Percentiles rank a stretch among this genome's conserved stretches.
phyloP scores from a whole-genome alignment of 306 rosid species.

The Alnus glutinosa region DNA sequence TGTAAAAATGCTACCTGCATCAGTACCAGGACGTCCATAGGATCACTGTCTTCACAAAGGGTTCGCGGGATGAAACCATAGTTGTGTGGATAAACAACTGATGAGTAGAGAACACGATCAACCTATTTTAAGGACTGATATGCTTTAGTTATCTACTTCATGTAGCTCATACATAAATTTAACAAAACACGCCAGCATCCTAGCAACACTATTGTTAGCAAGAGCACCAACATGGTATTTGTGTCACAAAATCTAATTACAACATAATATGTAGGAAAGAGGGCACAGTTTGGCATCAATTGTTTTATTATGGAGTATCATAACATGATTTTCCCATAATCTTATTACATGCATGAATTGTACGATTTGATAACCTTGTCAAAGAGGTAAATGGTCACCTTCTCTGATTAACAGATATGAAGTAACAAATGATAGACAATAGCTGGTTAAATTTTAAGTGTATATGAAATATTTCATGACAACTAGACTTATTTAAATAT shows the following conservation, averaged over 20 bases:
- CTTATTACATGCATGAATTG: neutral
- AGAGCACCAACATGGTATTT: neutral
- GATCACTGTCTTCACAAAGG: constrained; percentile 96
- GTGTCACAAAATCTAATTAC: neutral
- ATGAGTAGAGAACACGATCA: constrained; percentile 94
- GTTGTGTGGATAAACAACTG: constrained; percentile 98
- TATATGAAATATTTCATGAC: neutral
- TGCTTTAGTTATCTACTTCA: constrained; percentile 27
- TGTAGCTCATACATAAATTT: constrained; percentile 16
- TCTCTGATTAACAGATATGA: neutral
- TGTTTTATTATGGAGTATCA: neutral
- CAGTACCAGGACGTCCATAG: constrained; percentile 85
- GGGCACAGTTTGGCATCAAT: neutral
- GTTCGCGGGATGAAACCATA: constrained; percentile 97
- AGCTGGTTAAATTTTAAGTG: neutral
- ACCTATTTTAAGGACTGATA: constrained; percentile 55
- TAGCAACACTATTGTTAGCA: constrained; percentile 1
- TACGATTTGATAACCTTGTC: neutral
- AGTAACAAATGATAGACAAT: neutral
- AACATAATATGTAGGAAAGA: neutral
- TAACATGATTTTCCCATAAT: neutral
- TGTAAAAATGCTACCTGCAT: constrained; percentile 78
- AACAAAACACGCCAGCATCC: neutral
- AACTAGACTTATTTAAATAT: neutral
- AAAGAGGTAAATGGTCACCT: neutral